These are phyloP conservation scores for Fusarium incarnatum DNA, from an alignment of 2,329 filamentous ascomycete genomes.

Conservation along the genomic window DNA sequence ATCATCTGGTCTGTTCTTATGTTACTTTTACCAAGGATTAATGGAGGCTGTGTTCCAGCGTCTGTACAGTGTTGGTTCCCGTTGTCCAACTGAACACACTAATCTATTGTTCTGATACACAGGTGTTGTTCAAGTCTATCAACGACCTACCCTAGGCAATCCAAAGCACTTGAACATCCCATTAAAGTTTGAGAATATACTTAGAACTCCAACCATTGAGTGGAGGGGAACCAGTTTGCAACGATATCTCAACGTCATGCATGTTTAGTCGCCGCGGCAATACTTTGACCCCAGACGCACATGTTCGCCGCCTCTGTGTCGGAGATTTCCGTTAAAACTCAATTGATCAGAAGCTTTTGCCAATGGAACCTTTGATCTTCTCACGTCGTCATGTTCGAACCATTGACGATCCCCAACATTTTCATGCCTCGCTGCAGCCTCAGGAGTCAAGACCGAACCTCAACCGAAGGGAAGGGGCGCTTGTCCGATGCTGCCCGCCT, in stretches of 20 bases:
- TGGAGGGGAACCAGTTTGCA: background rate
- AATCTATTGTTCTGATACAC: background rate
- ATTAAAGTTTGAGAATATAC: too few species aligned
- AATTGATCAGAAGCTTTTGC: background rate
- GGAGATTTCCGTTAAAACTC: background rate
- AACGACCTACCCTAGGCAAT: background rate
- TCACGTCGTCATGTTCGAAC: background rate
- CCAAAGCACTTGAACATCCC: background rate
- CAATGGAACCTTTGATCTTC: background rate
- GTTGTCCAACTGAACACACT: background rate
- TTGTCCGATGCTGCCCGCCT: background rate
- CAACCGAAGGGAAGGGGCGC: background rate
- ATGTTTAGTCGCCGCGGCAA: background rate
- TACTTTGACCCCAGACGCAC: background rate
- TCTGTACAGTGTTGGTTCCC: background rate
- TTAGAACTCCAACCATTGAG: background rate
- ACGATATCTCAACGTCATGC: background rate
- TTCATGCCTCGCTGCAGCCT: background rate
- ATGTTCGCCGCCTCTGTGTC: background rate
- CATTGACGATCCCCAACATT: constrained; percentile 8
- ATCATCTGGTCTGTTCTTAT: background rate
- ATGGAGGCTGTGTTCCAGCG: background rate
- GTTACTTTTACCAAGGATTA: background rate
- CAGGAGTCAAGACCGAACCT: background rate
- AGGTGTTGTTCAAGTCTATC: background rate